Conservation (phyloP, 306 rosid genomes). For the Luffa aegyptiaca region DNA sequence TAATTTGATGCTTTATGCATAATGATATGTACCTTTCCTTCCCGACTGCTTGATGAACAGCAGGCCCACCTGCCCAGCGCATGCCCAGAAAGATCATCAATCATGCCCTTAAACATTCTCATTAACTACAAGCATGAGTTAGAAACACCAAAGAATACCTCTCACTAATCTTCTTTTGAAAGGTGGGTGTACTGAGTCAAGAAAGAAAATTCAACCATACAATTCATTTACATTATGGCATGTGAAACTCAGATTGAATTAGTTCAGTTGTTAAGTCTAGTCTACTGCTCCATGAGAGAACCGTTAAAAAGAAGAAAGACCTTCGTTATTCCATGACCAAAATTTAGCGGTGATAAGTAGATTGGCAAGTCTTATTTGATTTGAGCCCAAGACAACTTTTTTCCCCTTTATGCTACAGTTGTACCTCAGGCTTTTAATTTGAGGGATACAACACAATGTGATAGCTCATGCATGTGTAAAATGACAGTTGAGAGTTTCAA, state of each 20-base stretch:
- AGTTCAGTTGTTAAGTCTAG: neutral
- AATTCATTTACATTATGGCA: neutral
- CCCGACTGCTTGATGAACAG: neutral
- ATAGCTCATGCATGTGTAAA: neutral
- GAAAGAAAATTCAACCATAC: neutral
- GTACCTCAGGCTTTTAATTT: neutral
- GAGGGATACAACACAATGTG: neutral
- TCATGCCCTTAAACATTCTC: neutral
- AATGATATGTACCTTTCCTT: neutral
- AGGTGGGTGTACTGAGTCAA: neutral
- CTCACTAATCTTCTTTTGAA: neutral
- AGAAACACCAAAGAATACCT: neutral
- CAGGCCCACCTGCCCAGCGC: constrained; percentile 6
- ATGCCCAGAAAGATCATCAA: neutral
- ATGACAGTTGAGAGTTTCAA: neutral
- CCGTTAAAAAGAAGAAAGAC: no score
- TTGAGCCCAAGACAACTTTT: neutral
- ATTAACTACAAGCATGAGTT: neutral
- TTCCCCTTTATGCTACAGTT: neutral
- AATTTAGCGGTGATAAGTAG: neutral
- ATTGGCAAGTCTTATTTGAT: neutral
- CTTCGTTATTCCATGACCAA: no score
- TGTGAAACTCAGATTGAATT: neutral
- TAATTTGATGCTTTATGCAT: neutral
- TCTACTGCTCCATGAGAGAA: neutral